A percentile compares a stretch with the other conserved stretches of the same genome.
phyloP scores from a whole-genome alignment of 441 rosid genomes.

The Geranium incanum region DNA sequence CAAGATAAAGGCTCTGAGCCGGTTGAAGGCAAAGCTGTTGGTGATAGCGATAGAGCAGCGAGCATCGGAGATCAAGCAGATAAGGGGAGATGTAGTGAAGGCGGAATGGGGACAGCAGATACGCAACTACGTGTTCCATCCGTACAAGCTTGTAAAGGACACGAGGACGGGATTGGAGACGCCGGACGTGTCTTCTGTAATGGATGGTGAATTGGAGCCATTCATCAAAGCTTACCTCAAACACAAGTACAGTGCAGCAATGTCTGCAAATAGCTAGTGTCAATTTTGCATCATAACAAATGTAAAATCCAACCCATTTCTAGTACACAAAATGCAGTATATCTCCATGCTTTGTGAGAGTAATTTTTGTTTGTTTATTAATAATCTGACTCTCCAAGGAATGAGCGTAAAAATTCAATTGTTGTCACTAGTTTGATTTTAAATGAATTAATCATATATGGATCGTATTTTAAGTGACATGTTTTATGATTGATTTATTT shows the following conservation, averaged over 20 bases:
- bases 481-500: no score
- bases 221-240: constrained; percentile 88
- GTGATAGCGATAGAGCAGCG: constrained; percentile 90
- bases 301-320: no score
- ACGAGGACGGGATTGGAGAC: constrained; percentile 70
- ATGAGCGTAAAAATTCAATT: no score
- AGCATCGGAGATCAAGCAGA: constrained; percentile 79
- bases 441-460: no score
- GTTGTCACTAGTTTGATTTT: no score
- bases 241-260: constrained; percentile 48
- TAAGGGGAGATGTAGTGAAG: constrained; percentile 86
- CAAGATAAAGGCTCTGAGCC: constrained; percentile 71
- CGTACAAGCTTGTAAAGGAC: constrained; percentile 89
- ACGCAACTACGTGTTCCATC: constrained; percentile 87
- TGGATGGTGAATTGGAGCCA: constrained; percentile 85
- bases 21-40: constrained; percentile 75
- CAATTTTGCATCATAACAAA: no score
- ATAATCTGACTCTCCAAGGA: background rate
- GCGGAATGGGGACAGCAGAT: constrained; percentile 99
- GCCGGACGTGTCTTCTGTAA: constrained; percentile 72
- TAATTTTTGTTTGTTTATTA: background rate
- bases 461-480: no score
- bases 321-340: no score
- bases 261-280: constrained; percentile 24
- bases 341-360: background rate